Percentiles rank a stretch among this genome's conserved stretches.
phyloP scores from a whole-genome alignment of 371 early-diverging fungal genomes.

The Capillidium rhysosporum region DNA sequence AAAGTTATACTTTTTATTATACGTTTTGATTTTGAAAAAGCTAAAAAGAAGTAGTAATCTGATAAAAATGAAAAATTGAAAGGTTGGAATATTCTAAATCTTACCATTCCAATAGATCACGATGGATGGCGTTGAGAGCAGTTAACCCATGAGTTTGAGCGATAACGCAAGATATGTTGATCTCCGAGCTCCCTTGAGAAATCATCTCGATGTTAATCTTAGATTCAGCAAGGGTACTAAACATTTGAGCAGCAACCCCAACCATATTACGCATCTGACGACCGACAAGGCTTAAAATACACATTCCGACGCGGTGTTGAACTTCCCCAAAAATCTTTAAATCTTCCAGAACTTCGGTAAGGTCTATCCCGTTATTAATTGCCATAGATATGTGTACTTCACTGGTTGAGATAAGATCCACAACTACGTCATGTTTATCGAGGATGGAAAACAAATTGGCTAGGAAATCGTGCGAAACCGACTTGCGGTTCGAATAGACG shows the following conservation, averaged over 20 bases:
- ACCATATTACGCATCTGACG: conserved; percentile 90
- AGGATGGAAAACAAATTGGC: conserved; percentile 80
- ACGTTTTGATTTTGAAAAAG: no score
- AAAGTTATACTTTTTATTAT: no score
- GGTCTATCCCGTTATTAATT: conserved; percentile 32
- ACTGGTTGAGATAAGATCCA: conserved; percentile 88
- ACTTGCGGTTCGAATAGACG: conserved; percentile 86
- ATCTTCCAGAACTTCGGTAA: conserved; percentile 43
- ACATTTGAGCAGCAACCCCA: conserved; percentile 88
- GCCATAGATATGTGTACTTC: conserved; percentile 97
- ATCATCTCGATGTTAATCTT: conserved; percentile 96
- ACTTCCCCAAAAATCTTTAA: conserved; percentile 48
- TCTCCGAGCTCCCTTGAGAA: conserved; percentile 91
- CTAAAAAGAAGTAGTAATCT: no score
- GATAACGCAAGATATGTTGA: conserved; percentile 94
- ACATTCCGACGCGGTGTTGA: conserved; percentile 59
- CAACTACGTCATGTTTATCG: conserved; percentile 70
- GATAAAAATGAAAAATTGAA: no score
- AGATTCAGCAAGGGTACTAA: conserved; percentile 67
- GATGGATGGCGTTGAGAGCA: conserved; percentile 81
- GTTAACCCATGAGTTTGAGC: conserved; percentile 35
- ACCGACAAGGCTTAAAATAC: conserved; percentile 91
- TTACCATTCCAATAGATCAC: conserved; percentile 23
- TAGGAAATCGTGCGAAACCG: conserved; percentile 86
- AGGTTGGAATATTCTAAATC: no score